These are phyloP conservation scores for Funneliformis geosporum DNA, from an alignment of 192 early-diverging fungal species.

Conservation along the genomic window DNA sequence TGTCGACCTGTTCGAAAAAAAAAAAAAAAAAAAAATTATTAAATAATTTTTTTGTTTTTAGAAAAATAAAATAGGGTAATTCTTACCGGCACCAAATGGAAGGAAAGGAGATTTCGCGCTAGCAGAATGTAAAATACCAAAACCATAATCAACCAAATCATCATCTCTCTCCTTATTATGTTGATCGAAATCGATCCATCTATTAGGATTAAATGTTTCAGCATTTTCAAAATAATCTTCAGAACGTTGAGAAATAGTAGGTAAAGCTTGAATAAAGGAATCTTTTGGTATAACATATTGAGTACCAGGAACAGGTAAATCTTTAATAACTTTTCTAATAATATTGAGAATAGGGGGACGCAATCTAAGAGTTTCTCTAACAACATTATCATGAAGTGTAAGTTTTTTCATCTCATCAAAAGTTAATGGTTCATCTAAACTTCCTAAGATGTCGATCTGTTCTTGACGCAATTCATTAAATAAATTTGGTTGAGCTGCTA, in stretches of 20 bases:
- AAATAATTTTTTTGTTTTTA: background rate
- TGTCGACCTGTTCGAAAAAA: constrained; percentile 68
- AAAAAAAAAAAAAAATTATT: background rate
- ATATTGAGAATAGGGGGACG: constrained; percentile 91
- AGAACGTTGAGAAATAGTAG: constrained; percentile 81
- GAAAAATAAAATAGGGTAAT: constrained; percentile 6
- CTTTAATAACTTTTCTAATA: constrained; percentile 87
- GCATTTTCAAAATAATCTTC: constrained; percentile 79
- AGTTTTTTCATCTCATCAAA: constrained; percentile 80
- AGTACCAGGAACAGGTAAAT: constrained; percentile 69
- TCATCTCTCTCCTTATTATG: constrained; percentile 56
- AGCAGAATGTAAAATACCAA: constrained; percentile 62
- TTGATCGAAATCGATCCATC: constrained; percentile 68
- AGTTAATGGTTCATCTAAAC: constrained; percentile 53
- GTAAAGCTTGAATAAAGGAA: constrained; percentile 83
- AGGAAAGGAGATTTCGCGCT: constrained; percentile 80
- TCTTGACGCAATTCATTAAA: constrained; percentile 73
- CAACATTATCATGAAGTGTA: constrained; percentile 72
- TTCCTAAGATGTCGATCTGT: constrained; percentile 62
- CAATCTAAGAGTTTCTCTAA: constrained; percentile 92
- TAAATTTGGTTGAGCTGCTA: constrained; percentile 77
- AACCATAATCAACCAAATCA: constrained; percentile 73
- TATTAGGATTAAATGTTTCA: constrained; percentile 73
- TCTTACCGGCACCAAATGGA: constrained; percentile 90
- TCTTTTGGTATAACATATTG: constrained; percentile 87